Percentiles rank a stretch among this genome's conserved stretches.
phyloP scores from a whole-genome alignment of 805 yeast species.

The Scheffersomyces amazonensis region DNA sequence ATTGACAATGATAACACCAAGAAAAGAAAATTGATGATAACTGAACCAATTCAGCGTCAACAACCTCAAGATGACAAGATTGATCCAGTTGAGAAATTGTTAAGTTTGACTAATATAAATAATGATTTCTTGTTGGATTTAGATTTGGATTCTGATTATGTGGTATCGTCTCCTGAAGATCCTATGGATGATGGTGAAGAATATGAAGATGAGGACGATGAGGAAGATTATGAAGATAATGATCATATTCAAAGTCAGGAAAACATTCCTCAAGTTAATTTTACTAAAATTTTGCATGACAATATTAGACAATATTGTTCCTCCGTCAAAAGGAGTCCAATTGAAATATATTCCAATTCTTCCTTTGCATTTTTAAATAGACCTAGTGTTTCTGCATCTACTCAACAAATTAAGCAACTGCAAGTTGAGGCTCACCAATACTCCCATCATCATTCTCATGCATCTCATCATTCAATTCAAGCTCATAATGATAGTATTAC shows the following conservation, averaged over 20 bases:
- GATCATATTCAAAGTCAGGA: constrained; percentile 1
- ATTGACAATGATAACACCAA: constrained; percentile 2
- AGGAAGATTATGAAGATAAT: constrained; percentile 1
- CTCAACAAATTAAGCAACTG: constrained; percentile 1
- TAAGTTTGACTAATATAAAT: constrained; percentile 30
- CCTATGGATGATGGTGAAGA: constrained; percentile 6
- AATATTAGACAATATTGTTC: constrained; percentile 33
- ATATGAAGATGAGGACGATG: constrained; percentile 11
- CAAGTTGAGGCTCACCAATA: background rate
- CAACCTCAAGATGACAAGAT: constrained; percentile 26
- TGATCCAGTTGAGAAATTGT: constrained; percentile 42
- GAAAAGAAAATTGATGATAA: constrained; percentile 3
- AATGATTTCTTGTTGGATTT: constrained; percentile 28
- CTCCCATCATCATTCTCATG: background rate
- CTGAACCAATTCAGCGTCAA: background rate
- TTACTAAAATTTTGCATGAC: constrained; percentile 37
- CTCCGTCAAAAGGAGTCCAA: constrained; percentile 21
- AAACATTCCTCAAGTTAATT: constrained; percentile 22
- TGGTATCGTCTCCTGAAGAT: background rate
- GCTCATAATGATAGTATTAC: background rate
- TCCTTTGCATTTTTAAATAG: constrained; percentile 29
- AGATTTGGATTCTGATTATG: constrained; percentile 12
- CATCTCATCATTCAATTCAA: background rate
- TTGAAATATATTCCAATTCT: constrained; percentile 26
- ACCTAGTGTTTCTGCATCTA: constrained; percentile 2